Conservation (phyloP, 2,329 filamentous ascomycete species). For the Cytospora piceae region DNA sequence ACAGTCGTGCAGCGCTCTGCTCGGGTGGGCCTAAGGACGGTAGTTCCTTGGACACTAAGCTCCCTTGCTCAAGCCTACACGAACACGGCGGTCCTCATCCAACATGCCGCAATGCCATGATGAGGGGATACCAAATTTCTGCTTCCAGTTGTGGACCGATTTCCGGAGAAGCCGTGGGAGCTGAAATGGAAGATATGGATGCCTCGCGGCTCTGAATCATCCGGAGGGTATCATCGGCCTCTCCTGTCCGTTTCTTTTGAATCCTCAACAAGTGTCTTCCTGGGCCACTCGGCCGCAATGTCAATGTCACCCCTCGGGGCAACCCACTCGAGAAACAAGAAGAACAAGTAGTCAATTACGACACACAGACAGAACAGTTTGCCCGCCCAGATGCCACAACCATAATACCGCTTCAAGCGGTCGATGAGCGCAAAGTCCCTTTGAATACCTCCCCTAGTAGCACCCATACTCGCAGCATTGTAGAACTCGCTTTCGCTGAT, state of each 20-base stretch:
- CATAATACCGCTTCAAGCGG: constrained; percentile 92
- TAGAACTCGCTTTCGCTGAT: constrained; percentile 88
- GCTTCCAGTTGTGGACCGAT: neutral
- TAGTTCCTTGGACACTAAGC: neutral
- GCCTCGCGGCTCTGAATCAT: neutral
- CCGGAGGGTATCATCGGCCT: constrained; percentile 17
- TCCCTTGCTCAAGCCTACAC: neutral
- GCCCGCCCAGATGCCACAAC: constrained; percentile 96
- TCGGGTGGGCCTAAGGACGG: neutral
- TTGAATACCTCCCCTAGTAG: constrained; percentile 72
- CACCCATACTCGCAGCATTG: constrained; percentile 68
- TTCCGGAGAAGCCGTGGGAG: neutral
- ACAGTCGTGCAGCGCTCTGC: neutral
- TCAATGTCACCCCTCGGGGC: constrained; percentile 87
- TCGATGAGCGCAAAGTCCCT: constrained; percentile 88
- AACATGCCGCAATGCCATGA: neutral
- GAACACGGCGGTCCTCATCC: neutral
- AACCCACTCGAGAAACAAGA: constrained; percentile 83
- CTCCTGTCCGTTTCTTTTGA: constrained; percentile 21
- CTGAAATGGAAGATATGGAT: neutral
- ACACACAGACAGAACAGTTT: constrained; percentile 96
- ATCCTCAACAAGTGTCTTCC: constrained; percentile 55
- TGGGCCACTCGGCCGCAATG: constrained; percentile 88
- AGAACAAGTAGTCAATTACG: constrained; percentile 91
- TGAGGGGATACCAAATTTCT: neutral